phyloP scores from a whole-genome alignment of 169 alveolate species.

The Eimeria brunetti region DNA sequence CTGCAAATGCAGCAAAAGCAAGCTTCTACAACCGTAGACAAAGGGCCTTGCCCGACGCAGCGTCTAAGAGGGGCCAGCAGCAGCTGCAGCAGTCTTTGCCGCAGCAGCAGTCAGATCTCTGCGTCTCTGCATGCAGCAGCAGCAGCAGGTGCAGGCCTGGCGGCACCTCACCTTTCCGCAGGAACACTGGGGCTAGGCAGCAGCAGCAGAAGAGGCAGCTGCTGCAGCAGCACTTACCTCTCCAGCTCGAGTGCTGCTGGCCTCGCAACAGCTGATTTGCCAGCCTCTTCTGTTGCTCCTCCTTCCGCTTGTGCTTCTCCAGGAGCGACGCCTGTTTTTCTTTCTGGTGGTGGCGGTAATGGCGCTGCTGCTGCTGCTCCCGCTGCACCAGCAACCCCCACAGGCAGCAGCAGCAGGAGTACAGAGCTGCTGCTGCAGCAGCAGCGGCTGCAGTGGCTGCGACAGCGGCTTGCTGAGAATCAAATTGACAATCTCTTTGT shows the following conservation, averaged over 20 bases:
- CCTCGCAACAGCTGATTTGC: slow-evolving; percentile 18
- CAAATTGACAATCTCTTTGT: slow-evolving; percentile 41
- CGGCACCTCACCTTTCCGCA: slow-evolving; percentile 18
- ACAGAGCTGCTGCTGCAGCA: slow-evolving; percentile 45
- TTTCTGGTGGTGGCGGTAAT: background rate
- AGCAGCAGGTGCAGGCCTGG: slow-evolving; percentile 38
- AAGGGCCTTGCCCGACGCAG: background rate
- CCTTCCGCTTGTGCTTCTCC: slow-evolving; percentile 12
- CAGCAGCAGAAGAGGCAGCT: slow-evolving; percentile 70
- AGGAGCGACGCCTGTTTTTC: background rate
- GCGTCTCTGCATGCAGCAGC: slow-evolving; percentile 27
- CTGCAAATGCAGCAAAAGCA: slow-evolving; percentile 33
- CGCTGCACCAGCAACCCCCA: slow-evolving; percentile 4
- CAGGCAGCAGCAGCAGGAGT: slow-evolving; percentile 3
- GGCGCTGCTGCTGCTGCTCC: background rate
- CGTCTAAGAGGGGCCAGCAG: slow-evolving; percentile 2
- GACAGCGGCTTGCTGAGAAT: slow-evolving; percentile 56
- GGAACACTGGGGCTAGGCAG: slow-evolving; percentile 30
- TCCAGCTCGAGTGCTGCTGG: slow-evolving; percentile 54
- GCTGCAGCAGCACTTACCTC: slow-evolving; percentile 60
- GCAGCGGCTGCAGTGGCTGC: slow-evolving; percentile 56
- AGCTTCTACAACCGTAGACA: background rate
- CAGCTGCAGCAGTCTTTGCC: slow-evolving; percentile 57
- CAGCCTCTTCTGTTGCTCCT: slow-evolving; percentile 23
- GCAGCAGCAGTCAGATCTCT: slow-evolving; percentile 67